Percentiles rank a stretch among this genome's conserved stretches.
These are phyloP conservation scores for Carpinus viminea DNA, from an alignment of 306 rosid species.

Conservation along the genomic window DNA sequence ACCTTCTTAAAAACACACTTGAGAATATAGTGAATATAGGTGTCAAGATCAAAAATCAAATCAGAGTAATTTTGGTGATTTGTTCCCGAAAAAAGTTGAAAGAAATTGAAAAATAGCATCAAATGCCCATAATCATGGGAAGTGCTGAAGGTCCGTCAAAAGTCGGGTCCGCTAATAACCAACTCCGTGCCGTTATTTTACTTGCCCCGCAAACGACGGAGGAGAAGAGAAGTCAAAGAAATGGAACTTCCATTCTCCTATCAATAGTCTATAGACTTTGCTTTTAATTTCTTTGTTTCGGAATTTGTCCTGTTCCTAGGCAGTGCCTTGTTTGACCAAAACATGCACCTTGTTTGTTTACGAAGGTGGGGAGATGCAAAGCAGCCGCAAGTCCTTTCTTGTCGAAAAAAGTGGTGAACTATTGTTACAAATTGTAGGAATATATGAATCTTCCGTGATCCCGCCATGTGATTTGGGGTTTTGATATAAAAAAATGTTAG, in stretches of 20 bases:
- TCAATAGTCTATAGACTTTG: too few relatives aligned
- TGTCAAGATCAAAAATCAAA: too few relatives aligned
- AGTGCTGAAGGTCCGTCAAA: neutral
- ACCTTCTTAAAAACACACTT: too few relatives aligned
- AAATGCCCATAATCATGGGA: constrained; percentile 13
- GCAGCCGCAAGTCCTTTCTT: too few relatives aligned
- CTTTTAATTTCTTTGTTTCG: neutral
- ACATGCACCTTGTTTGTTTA: neutral
- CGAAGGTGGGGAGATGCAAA: neutral
- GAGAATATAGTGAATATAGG: too few relatives aligned
- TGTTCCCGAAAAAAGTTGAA: neutral
- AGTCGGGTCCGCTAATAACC: neutral
- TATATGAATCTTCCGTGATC: too few relatives aligned
- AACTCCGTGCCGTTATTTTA: constrained; percentile 13
- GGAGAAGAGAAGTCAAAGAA: constrained; percentile 19
- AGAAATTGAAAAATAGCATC: neutral
- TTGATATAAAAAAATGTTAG: too few relatives aligned
- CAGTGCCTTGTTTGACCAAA: neutral
- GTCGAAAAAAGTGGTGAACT: too few relatives aligned
- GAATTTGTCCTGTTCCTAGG: neutral
- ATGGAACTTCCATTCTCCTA: neutral
- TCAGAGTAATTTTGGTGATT: too few relatives aligned
- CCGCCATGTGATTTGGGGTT: too few relatives aligned
- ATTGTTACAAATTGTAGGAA: too few relatives aligned
- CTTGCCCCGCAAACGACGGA: constrained; percentile 37